Evolutionary conservation across 257 asterid species (phyloP), one percentile per base, ranked within the genome.

Genomic region (Linderniella brevidens): DNA sequence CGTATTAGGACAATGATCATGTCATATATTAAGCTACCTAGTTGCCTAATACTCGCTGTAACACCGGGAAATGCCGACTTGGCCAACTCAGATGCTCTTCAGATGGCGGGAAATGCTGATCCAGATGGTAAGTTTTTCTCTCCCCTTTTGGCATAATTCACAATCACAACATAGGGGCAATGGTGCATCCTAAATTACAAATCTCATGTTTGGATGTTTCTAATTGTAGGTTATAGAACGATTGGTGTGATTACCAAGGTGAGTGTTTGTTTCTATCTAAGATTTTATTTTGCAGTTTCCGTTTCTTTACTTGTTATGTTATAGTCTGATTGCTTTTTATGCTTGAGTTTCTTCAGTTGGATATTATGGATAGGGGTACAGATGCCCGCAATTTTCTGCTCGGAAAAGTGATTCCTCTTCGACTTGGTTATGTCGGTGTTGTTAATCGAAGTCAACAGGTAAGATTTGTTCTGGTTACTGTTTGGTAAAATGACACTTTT

Each of bases 371-470:
- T 62, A 71, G 96, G 54, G 99, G 99, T 48, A 90, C 96, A 55
- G 92, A 85, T 69, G 96, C 94, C 12, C 83, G 82, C 53, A 79
- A 90, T 60, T 77, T 82, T 58, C 72, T 85, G 74, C 99, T 90
- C 56, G 99, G 96, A 41, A 85, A 85, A 77, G 92, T 81, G 57
- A 66, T 90, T 63, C 99, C 96, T 37, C 99, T 90, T 58, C 87
- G 78, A 46, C 96, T 90, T 67, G 96, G 99, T 41, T 90, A 90
- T 60, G 72, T 85, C 12, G 96, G 96, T 14, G 85, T 90, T 58
- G 99, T 90, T 52, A 90, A 90, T 64, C 96, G 99, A 46, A 65
- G 94, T 58, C 99, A 90, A 65, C 92, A 85, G 96, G 99, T 90
- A 85, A 55, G 42, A 36, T 55, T 60, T 58, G 38, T 18, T 44